Base-by-base conservation (phyloP, 78 protist genomes). In the Acrasis kona region DNA sequence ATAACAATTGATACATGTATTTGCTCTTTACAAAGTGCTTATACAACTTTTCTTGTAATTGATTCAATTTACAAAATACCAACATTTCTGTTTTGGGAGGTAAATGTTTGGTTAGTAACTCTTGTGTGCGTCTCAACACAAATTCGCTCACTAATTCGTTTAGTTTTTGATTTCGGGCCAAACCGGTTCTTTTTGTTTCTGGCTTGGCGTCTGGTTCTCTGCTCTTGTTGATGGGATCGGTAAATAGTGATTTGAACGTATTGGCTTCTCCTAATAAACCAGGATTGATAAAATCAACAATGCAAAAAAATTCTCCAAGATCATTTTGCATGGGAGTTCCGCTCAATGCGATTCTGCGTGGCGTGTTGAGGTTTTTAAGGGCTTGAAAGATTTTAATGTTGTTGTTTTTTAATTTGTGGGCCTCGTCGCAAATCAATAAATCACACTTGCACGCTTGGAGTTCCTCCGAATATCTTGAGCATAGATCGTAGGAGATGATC, bases 261-360 rank as follows among this genome's bases (percentile, higher is more conserved):
- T 29, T 38, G 4, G 4, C 2, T 27, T 79, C 41, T 29, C 76
- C 76, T 10, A 79, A 5, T 37, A 69, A 31, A 30, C 82, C 82
- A 2, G 82, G 82, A 27, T 79, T 84, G n/a, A 81, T 9, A 61
- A 84, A 84, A 28, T 72, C 30, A 38, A 84, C 66, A 40, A 84
- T 67, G 2, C 72, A 41, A 31, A 36, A 70, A 57, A 84, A 41
- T 42, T 84, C 87, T 1, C 2, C 2, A 1, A 84, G 37, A 50
- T 78, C 71, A 38, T 84, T 84, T 19, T 78, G 75, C 8, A 84
- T 3, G 30, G 87, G 87, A 10, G 87, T 84, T 5, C 87, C 87
- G n/a, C 79, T 64, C 70, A 84, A 70, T 41, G 77, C 36, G 27
- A 84, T 28, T 10, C 78, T 29, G 19, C 78, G 27, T n/a, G 57